Percentiles rank a stretch among this genome's conserved stretches.
Evolutionary conservation across 352 stramenopile species (phyloP).

Genomic region (Phytopythium boreale): DNA sequence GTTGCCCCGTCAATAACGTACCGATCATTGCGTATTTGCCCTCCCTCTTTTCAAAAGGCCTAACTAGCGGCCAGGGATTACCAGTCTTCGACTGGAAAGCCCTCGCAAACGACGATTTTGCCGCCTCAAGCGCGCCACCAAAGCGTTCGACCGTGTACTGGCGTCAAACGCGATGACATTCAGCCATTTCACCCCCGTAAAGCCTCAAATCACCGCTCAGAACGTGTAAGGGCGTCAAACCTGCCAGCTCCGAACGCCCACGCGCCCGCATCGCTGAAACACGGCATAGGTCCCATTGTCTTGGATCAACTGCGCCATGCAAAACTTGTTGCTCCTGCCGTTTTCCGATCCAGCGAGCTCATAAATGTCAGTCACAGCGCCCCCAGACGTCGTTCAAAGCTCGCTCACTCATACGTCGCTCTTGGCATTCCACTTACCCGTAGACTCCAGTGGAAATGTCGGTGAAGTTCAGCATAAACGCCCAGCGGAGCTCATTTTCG

Average conservation of each 20-base stretch:
- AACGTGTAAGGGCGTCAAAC: conserved; percentile 6
- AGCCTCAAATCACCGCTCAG: no score
- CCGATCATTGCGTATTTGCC: conserved; percentile 65
- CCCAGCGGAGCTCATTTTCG: no score
- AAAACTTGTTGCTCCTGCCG: conserved; percentile 34
- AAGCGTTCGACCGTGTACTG: conserved; percentile 10
- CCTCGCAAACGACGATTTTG: conserved; percentile 32
- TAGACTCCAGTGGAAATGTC: conserved; percentile 53
- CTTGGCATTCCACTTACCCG: conserved; percentile 36
- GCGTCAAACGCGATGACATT: background rate
- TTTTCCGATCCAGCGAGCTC: background rate
- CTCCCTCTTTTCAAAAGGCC: conserved; percentile 35
- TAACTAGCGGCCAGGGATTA: conserved; percentile 53
- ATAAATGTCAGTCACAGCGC: background rate
- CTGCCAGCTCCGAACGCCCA: conserved; percentile 53
- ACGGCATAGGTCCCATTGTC: conserved; percentile 36
- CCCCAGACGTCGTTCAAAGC: background rate
- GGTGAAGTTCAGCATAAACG: conserved; percentile 69
- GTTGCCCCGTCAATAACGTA: conserved; percentile 12
- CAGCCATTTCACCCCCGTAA: no score
- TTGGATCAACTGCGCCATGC: conserved; percentile 59
- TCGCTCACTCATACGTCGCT: no score
- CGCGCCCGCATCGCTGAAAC: conserved; percentile 63
- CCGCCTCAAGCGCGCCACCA: conserved; percentile 6
- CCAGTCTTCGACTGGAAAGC: conserved; percentile 51